Evolutionary conservation across 768 basidiomycete species (phyloP), one percentile per base, ranked within the genome.

Genomic region (Naganishia friedmannii): DNA sequence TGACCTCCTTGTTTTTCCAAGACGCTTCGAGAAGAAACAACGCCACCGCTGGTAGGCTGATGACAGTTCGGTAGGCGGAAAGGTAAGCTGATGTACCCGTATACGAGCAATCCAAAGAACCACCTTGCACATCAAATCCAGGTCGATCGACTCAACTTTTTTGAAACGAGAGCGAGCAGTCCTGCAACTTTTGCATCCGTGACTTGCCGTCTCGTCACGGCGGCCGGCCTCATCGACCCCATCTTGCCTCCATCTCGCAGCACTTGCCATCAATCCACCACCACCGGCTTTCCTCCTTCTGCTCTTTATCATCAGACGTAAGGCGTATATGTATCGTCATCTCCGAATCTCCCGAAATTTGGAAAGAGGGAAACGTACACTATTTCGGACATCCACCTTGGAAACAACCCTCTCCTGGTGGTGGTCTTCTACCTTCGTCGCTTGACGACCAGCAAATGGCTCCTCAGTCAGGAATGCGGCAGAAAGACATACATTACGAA

Each of bases 101-200:
- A 51, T 3, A 26, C 19, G 23, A 51, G 21, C 12, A 8, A 23
- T 32, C 7, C 28, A 9, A 9, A 31, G 12, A 19, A 15, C 2
- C 48, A 51, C 12, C n/a, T n/a, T 51, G 3, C 21, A 3, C 6
- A n/a, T 7, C n/a, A 51, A 3, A 12, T 28, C 32, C 29, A 10
- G 65, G 42, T 66, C 65, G 65, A 66, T 42, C 51, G 28, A 29
- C 37, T 65, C 63, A 53, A 48, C 48, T 39, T 66, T 66, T 54
- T 66, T 53, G 65, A 48, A 51, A 31, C 46, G 32, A 31, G 60
- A 48, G 26, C 29, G 48, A 34, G 21, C 46, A 45, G 23, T 63
- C 60, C 39, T 42, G 48, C 65, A 66, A 53, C 48, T 53, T 54
- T 66, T 66, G 48, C 31, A 42, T 66, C 65, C 53, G 45, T n/a